These are phyloP conservation scores for Leishmania aethiopica DNA, from an alignment of 208 protist genomes.

Conservation along the genomic window DNA sequence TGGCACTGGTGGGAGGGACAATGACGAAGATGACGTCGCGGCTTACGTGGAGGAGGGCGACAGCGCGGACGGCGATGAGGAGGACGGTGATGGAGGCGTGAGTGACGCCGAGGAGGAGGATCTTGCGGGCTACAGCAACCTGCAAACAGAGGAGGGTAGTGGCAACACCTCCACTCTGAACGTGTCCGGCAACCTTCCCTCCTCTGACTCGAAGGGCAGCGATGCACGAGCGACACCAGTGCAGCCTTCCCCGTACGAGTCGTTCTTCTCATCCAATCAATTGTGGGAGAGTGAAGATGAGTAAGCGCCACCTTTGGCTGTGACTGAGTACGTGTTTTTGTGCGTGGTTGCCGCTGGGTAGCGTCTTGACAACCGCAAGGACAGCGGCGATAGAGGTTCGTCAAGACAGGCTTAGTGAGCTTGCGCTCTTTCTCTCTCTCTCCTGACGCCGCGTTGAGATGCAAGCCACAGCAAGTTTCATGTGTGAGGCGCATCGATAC, in stretches of 20 bases:
- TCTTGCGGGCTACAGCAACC: slow-evolving; percentile 25
- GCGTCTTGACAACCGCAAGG: neutral
- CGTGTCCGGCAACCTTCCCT: neutral
- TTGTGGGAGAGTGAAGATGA: slow-evolving; percentile 10
- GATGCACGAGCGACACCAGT: neutral
- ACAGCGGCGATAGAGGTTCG: neutral
- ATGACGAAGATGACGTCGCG: neutral
- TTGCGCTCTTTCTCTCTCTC: neutral
- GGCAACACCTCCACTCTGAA: neutral
- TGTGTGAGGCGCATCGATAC: neutral
- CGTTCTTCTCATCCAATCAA: slow-evolving; percentile 9
- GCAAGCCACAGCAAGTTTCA: too few species aligned
- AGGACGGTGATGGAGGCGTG: slow-evolving; percentile 2
- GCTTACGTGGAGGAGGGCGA: neutral
- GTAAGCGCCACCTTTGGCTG: neutral
- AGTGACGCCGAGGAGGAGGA: slow-evolving; percentile 11
- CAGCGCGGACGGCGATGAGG: neutral
- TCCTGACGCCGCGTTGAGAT: neutral
- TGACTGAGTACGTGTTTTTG: neutral
- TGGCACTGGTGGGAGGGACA: neutral
- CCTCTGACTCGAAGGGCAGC: neutral
- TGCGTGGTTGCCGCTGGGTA: neutral
- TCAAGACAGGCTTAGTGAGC: neutral
- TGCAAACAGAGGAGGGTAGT: slow-evolving; percentile 7
- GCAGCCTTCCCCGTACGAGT: slow-evolving; percentile 4